Percentiles rank a stretch among this genome's conserved stretches.
Evolutionary conservation across 305 asterid species (phyloP).

Genomic region (Fraxinus angustifolia): DNA sequence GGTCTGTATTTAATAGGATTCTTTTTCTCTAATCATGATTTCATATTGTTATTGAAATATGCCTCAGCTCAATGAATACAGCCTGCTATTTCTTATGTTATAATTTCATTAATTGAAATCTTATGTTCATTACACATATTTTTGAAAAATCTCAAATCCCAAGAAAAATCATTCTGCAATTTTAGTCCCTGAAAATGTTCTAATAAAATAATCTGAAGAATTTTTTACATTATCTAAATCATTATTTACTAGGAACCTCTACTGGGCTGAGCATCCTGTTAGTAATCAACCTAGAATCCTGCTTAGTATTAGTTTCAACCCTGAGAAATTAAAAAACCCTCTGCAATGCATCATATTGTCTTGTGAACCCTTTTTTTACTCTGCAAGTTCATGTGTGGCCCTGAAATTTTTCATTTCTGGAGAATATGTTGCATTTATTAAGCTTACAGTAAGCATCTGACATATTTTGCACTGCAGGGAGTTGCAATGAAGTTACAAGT

Average conservation of each 20-base stretch:
- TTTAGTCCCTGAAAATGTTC: background rate
- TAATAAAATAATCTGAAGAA: background rate
- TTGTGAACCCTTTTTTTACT: background rate
- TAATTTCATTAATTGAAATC: background rate
- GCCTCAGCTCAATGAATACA: background rate
- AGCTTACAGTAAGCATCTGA: background rate
- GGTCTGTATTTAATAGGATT: background rate
- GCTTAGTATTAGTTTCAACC: background rate
- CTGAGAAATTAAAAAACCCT: background rate
- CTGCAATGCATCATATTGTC: background rate
- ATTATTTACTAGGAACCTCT: background rate
- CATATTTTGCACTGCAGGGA: slow-evolving; percentile 42
- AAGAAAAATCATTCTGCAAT: background rate
- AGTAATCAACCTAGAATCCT: background rate
- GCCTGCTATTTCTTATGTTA: background rate
- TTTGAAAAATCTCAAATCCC: background rate
- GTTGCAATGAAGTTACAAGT: slow-evolving; percentile 61
- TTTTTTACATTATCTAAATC: background rate
- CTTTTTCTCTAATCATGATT: background rate
- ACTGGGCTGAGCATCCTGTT: background rate
- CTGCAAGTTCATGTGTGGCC: background rate
- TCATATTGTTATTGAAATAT: background rate
- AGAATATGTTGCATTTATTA: background rate
- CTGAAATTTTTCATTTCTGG: background rate
- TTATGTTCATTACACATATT: background rate